Conservation (phyloP, 345 rosid species). For the Erucastrum elatum region DNA sequence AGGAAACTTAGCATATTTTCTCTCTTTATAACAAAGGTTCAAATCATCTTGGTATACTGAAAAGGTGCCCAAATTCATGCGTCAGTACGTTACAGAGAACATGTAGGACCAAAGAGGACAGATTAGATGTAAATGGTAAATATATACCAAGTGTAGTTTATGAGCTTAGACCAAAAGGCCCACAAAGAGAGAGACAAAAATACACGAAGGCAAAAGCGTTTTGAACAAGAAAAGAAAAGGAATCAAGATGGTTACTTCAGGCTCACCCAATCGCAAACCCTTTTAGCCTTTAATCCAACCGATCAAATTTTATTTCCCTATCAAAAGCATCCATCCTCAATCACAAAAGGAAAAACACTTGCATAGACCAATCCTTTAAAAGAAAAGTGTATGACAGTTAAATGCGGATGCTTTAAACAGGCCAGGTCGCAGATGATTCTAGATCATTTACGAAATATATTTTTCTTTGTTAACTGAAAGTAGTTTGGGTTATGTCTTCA, state of each 20-base stretch:
- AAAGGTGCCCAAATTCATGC: not conserved
- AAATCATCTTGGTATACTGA: not conserved
- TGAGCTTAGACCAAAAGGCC: not conserved
- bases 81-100: conserved; percentile 7
- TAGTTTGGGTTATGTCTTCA: not conserved
- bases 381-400: conserved; percentile 25
- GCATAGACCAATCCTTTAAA: conserved; percentile 7
- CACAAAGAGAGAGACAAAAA: not conserved
- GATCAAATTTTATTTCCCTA: conserved; percentile 20
- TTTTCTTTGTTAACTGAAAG: no score
- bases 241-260: conserved; percentile 23
- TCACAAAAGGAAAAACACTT: conserved; percentile 15
- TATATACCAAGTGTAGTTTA: conserved; percentile 10
- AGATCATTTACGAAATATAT: not conserved
- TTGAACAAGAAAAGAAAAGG: conserved; percentile 17
- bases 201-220: not conserved
- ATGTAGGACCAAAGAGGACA: conserved; percentile 31
- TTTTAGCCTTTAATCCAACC: conserved; percentile 2
- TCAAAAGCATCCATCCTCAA: not conserved
- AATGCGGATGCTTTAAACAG: conserved; percentile 5
- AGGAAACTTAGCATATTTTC: not conserved
- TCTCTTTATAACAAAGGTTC: not conserved
- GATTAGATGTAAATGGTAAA: conserved; percentile 19
- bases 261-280: conserved; percentile 5
- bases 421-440: not conserved